Percentiles rank a stretch among this genome's conserved stretches.
Evolutionary conservation across 129 eudicot species (phyloP).

Genomic region (Flaveria ramosissima): DNA sequence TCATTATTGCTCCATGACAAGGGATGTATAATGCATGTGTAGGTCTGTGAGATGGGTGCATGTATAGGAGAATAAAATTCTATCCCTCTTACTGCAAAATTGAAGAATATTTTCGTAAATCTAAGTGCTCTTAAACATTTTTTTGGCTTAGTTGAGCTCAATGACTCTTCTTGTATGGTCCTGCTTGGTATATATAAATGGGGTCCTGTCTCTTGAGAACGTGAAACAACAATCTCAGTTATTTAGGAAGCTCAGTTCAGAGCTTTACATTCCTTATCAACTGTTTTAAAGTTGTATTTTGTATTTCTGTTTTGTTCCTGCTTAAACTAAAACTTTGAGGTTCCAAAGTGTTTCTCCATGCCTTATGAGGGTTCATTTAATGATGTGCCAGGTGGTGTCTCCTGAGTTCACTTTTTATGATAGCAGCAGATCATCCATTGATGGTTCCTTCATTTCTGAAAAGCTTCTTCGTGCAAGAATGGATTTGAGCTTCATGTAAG

Average conservation of each 20-base stretch:
- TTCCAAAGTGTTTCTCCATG: conserved; percentile 4
- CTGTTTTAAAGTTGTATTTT: not conserved
- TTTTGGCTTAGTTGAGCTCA: not conserved
- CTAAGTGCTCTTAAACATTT: not conserved
- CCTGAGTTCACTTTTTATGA: conserved; percentile 96
- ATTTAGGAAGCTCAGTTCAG: not conserved
- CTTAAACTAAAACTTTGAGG: not conserved
- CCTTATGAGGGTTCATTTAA: conserved; percentile 33
- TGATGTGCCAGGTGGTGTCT: conserved; percentile 72
- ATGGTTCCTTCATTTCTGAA: conserved; percentile 77
- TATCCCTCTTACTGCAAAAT: not conserved
- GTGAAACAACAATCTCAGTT: not conserved
- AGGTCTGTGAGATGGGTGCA: not conserved
- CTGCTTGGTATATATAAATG: not conserved
- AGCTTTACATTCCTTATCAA: not conserved
- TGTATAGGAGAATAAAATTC: not conserved
- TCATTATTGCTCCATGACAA: conserved; percentile 1
- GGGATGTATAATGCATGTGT: not conserved
- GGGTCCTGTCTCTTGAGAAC: not conserved
- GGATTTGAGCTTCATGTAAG: conserved; percentile 97
- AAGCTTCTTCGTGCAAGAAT: conserved; percentile 92
- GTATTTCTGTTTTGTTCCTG: not conserved
- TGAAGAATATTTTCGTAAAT: not conserved
- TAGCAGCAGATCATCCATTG: conserved; percentile 85
- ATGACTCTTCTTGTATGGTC: not conserved